phyloP scores from a whole-genome alignment of 169 alveolate species.

The Cryptosporidium parvum region DNA sequence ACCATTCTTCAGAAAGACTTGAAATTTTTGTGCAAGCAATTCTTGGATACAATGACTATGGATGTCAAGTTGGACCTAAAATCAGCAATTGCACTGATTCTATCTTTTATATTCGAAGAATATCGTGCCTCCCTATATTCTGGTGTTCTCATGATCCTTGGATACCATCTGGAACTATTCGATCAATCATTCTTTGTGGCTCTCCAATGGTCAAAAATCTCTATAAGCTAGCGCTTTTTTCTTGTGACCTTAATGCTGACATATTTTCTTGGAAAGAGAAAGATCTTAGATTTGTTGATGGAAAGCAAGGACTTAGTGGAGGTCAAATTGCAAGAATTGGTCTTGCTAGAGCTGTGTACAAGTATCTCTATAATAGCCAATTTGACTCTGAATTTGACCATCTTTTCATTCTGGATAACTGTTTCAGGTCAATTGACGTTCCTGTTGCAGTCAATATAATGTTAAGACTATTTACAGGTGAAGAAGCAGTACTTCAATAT shows the following conservation, averaged over 20 bases:
- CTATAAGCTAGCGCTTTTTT: conserved; percentile 13
- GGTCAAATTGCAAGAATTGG: conserved; percentile 74
- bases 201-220: conserved; percentile 48
- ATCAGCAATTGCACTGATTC: conserved; percentile 24
- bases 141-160: conserved; percentile 75
- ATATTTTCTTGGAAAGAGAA: conserved; percentile 54
- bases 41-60: conserved; percentile 53
- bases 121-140: conserved; percentile 31
- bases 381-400: conserved; percentile 47
- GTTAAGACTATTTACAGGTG: conserved; percentile 38
- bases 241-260: conserved; percentile 49
- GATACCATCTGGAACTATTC: conserved; percentile 73
- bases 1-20: conserved; percentile 38
- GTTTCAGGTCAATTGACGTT: conserved; percentile 53
- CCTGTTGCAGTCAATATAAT: conserved; percentile 55
- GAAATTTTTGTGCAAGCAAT: conserved; percentile 48
- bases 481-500: conserved; percentile 24
- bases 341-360: conserved; percentile 58
- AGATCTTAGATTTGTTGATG: conserved; percentile 60
- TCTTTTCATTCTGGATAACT: conserved; percentile 49
- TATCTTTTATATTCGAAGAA: conserved; percentile 22
- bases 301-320: conserved; percentile 61
- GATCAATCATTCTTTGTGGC: conserved; percentile 53
- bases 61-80: conserved; percentile 47
- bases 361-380: neutral